Base-by-base conservation (phyloP, 2,329 filamentous ascomycete genomes). In the Colletotrichum sp. region DNA sequence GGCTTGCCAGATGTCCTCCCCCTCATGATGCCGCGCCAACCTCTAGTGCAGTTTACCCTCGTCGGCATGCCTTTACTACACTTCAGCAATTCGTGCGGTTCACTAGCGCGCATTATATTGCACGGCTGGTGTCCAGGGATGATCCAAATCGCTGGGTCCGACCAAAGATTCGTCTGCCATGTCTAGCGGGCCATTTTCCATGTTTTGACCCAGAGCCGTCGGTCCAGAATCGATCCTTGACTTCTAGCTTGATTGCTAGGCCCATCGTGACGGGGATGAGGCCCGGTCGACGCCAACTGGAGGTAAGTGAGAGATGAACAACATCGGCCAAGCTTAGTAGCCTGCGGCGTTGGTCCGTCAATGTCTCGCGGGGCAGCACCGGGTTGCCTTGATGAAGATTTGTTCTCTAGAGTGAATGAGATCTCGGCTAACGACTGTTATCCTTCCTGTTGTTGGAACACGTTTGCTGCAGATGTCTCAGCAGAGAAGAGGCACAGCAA, bases 91-190 rank as follows among this genome's bases (percentile, higher is more conserved):
- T 7, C 60, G 49, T 72, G 52, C 63, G 24, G 15, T 18, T 30
- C 59, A 39, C 69, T 60, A 57, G 69, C 69, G 59, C 21, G 62
- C 32, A 67, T 44, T 18, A 30, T 44, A 67, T 44, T 21, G 32
- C 44, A 32, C 21, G 24, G 26, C 16, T 63, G 13, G 24, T 13
- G 49, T 34, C 62, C 62, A 72, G 34, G 69, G 64, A 63, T 69
- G 64, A 21, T 72, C 71, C 71, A 55, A 72, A 72, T 65, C 55
- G 30, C 36, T 59, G 71, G 71, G 36, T 28, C 71, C 34, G 34
- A 26, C 24, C 71, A 28, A 39, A 30, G 39, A 65, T 30, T 39
- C 30, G 24, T 64, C 30, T 49, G 24, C 36, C 30, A 30, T 65
- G 69, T 57, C 36, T 44, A 71, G 60, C 63, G 62, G 64, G 68